Percentiles rank a stretch among this genome's conserved stretches.
Conservation (phyloP, 257 asterid genomes). For the Anisodus acutangulus region DNA sequence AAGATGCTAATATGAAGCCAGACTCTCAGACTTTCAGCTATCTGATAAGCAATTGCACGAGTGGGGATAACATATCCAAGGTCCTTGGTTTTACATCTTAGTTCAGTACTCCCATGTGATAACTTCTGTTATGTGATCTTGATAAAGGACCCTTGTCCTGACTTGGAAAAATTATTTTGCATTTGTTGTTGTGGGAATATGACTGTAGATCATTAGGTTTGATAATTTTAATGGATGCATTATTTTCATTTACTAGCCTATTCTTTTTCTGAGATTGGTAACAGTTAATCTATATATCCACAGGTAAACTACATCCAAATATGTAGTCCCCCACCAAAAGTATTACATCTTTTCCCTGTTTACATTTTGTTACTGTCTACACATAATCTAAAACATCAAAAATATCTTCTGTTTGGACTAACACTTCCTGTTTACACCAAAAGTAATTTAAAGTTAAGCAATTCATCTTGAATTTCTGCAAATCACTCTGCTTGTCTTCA, state of each 20-base stretch:
- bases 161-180: slow-evolving; percentile 3
- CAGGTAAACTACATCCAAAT: too few relatives aligned
- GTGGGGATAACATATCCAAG: slow-evolving; percentile 71
- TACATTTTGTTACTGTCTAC: too few relatives aligned
- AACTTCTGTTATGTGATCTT: slow-evolving; percentile 18
- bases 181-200: neutral
- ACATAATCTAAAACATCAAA: too few relatives aligned
- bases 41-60: slow-evolving; percentile 63
- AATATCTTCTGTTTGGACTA: too few relatives aligned
- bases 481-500: too few relatives aligned
- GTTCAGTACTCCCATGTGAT: neutral
- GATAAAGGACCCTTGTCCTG: slow-evolving; percentile 10
- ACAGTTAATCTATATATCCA: too few relatives aligned
- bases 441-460: too few relatives aligned
- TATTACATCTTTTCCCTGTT: too few relatives aligned
- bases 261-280: neutral
- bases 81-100: slow-evolving; percentile 42
- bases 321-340: too few relatives aligned
- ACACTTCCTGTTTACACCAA: too few relatives aligned
- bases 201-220: slow-evolving; percentile 3
- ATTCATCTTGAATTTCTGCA: too few relatives aligned
- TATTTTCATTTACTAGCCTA: neutral
- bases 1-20: slow-evolving; percentile 75
- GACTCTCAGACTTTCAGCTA: slow-evolving; percentile 77
- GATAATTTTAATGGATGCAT: slow-evolving; percentile 9